Evolutionary conservation across 805 yeast species (phyloP).

Genomic region (Metschnikowia peoriensis): DNA sequence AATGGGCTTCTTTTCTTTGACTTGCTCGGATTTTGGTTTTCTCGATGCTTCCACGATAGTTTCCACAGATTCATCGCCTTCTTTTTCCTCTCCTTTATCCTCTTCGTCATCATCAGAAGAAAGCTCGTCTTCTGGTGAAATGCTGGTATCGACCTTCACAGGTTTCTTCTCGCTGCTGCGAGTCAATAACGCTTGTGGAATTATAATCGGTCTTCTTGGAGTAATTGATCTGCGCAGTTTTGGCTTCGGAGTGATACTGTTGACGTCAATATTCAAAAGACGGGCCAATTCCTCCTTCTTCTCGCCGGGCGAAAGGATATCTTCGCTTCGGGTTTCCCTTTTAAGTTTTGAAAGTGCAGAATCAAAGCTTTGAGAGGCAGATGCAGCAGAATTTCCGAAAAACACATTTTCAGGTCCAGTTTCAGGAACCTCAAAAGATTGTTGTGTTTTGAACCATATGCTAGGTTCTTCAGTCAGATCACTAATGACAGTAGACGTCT

Average conservation of each 20-base stretch:
- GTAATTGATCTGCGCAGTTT: slow-evolving; percentile 12
- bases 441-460: slow-evolving; percentile 8
- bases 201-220: slow-evolving; percentile 18
- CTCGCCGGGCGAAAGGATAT: neutral
- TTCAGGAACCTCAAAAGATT: slow-evolving; percentile 1
- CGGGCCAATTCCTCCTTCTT: slow-evolving; percentile 16
- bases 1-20: neutral
- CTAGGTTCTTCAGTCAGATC: slow-evolving; percentile 10
- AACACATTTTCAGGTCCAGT: neutral
- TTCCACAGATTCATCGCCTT: neutral
- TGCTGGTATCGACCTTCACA: neutral
- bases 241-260: slow-evolving; percentile 15
- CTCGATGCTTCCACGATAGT: neutral
- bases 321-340: slow-evolving; percentile 6
- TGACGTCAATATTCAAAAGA: slow-evolving; percentile 15
- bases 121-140: neutral
- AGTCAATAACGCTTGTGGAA: slow-evolving; percentile 4
- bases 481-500: slow-evolving; percentile 3
- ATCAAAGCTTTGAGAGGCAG: slow-evolving; percentile 15
- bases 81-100: neutral
- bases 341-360: slow-evolving; percentile 17
- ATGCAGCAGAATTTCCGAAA: neutral
- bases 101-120: slow-evolving; percentile 1
- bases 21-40: neutral
- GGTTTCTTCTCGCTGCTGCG: neutral